Conservation (phyloP, 1,284 basidiomycete species). For the Ustilago curta region DNA sequence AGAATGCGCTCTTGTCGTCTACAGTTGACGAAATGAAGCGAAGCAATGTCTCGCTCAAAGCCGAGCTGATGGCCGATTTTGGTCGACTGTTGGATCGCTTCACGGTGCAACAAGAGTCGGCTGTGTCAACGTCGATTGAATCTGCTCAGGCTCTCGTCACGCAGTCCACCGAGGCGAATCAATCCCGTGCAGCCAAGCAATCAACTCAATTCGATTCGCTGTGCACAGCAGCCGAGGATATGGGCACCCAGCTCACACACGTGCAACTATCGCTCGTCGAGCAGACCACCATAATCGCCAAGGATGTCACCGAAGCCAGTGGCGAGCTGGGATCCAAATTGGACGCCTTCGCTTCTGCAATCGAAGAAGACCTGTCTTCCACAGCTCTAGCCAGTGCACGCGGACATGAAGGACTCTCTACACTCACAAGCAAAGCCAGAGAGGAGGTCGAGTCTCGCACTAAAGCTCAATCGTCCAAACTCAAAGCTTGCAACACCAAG, state of each 20-base stretch:
- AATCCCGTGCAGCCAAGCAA: constrained; percentile 24
- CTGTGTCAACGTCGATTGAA: constrained; percentile 76
- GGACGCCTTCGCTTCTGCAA: constrained; percentile 40
- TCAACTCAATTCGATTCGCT: constrained; percentile 16
- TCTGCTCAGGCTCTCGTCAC: constrained; percentile 72
- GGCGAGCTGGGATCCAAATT: constrained; percentile 37
- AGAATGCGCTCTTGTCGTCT: constrained; percentile 78
- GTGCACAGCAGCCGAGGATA: constrained; percentile 3
- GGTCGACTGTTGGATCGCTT: constrained; percentile 79
- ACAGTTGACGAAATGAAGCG: constrained; percentile 78
- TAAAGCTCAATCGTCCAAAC: constrained; percentile 36
- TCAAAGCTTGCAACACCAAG: constrained; percentile 41
- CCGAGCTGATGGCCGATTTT: constrained; percentile 79
- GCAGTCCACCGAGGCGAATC: constrained; percentile 13
- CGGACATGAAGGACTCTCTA: constrained; percentile 13
- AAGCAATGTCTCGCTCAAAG: constrained; percentile 77
- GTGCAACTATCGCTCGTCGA: constrained; percentile 14
- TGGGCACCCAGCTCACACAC: constrained; percentile 22
- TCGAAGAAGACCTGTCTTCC: constrained; percentile 38
- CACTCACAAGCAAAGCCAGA: constrained; percentile 9
- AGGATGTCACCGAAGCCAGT: constrained; percentile 28
- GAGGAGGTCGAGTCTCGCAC: constrained; percentile 34
- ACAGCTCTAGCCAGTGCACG: constrained; percentile 11
- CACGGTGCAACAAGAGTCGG: constrained; percentile 77
- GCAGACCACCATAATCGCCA: constrained; percentile 15